These are phyloP conservation scores for Beauveria sp. DNA, from an alignment of 2,329 filamentous ascomycete species.

Conservation along the genomic window DNA sequence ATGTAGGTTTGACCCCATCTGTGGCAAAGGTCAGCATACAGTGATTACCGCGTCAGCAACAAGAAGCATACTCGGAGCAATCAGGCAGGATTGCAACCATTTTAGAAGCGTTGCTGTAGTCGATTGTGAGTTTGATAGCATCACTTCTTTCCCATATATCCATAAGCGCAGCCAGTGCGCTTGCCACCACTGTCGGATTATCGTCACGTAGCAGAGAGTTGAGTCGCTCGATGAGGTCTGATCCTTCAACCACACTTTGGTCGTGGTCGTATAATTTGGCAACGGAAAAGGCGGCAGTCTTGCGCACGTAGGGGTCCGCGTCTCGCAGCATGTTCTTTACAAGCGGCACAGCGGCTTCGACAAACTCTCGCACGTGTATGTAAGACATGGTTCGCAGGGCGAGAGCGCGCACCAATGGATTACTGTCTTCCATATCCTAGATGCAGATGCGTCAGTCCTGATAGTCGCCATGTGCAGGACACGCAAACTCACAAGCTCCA, in stretches of 20 bases:
- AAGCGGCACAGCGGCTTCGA: constrained; percentile 79
- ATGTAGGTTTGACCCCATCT: constrained; percentile 99
- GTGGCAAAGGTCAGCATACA: constrained; percentile 13
- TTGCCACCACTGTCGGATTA: constrained; percentile 95
- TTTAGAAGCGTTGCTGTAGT: constrained; percentile 95
- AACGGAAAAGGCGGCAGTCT: constrained; percentile 92
- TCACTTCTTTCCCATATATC: constrained; percentile 99
- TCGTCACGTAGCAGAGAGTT: constrained; percentile 89
- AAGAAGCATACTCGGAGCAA: constrained; percentile 75
- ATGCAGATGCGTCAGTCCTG: constrained; percentile 12
- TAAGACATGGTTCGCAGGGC: constrained; percentile 95
- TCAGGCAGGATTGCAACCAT: constrained; percentile 94
- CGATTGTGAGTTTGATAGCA: constrained; percentile 94
- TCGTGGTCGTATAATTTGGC: constrained; percentile 98
- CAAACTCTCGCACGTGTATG: constrained; percentile 91
- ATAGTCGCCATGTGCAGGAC: background rate
- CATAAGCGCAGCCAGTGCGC: constrained; percentile 82
- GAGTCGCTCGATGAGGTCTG: constrained; percentile 84
- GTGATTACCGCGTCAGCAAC: background rate
- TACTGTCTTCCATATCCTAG: constrained; percentile 90
- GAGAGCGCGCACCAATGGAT: constrained; percentile 85
- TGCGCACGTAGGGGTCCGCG: constrained; percentile 89
- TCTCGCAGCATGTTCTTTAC: constrained; percentile 80
- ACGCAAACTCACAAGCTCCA: constrained; percentile 59
- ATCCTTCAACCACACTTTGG: constrained; percentile 77